Base-by-base conservation (phyloP, 1,284 basidiomycete genomes). In the Sutorius eximius region DNA sequence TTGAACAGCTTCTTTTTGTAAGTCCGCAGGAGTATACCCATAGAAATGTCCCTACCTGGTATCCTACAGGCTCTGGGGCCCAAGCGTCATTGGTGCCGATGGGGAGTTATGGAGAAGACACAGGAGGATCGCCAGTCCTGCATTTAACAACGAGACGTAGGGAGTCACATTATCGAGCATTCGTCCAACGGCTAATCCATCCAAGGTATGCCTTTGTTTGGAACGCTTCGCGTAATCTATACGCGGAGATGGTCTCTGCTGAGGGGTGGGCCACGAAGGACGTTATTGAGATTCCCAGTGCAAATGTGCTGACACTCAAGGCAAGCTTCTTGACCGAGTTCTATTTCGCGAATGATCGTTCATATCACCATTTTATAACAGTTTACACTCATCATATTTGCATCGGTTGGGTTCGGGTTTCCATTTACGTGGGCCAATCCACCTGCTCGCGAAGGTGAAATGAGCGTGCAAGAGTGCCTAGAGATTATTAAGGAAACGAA, bases 321-420 rank as follows among this genome's bases (percentile, higher is more conserved):
- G 81, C 73, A 18, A 37, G 51, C 29, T 1, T 42, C 16, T 18
- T 38, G 24, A 15, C n/a, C 20, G 11, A 27, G 22, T 16, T 18
- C 20, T 15, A 22, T 15, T 34, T 20, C 8, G 22, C 24, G 27
- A n/a, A 34, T 30, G 30, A 44, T 8, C 9, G 27, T 7, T 18
- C 15, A 36, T 20, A 32, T 12, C n/a, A 33, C 29, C 16, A 32
- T 16, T n/a, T 43, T 15, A 18, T 22, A 13, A 30, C 37, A 82
- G 78, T 63, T 81, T 15, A 75, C 79, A 0, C 68, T 83, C 11
- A 67, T 80, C 30, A 70, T 82, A 20, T 76, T 84, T 40, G 75
- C 75, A 7, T 75, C 70, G 45, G 82, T 78, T 55, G 80, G 78
- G 2, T 82, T 82, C 49, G 81, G 82, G 7, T 71, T 81, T 42